Evolutionary conservation across 148 eudicot species (phyloP).

Genomic region (Camellia granthamiana): DNA sequence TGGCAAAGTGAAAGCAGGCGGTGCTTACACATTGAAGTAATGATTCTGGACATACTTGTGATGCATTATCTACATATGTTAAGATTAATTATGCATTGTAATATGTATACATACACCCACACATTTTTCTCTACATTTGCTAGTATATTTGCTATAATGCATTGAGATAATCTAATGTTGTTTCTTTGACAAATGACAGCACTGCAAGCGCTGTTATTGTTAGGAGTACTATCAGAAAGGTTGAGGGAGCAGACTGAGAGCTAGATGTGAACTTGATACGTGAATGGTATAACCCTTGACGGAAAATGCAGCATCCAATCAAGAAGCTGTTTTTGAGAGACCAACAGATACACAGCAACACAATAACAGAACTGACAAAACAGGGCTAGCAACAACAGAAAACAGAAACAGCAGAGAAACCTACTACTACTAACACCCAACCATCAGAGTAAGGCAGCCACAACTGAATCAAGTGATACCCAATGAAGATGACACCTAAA

Average conservation of each 20-base stretch:
- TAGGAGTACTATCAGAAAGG: conserved; percentile 90
- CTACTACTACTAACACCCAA: no score
- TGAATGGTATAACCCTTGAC: neutral
- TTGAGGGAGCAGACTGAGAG: conserved; percentile 90
- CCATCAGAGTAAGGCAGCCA: no score
- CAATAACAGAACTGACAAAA: no score
- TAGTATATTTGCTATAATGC: neutral
- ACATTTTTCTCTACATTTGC: neutral
- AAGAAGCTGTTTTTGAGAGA: no score
- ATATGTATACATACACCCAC: neutral
- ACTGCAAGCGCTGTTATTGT: conserved; percentile 91
- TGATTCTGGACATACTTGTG: neutral
- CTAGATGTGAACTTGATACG: conserved; percentile 22
- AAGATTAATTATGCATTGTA: neutral
- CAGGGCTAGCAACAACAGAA: no score
- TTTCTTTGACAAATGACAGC: conserved; percentile 32
- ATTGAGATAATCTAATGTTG: neutral
- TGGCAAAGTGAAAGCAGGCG: conserved; percentile 93
- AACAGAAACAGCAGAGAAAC: no score
- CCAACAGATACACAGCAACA: no score
- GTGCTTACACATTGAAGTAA: conserved; percentile 91
- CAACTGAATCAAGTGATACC: no score
- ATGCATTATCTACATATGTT: no score
- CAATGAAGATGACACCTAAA: no score
- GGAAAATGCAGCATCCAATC: neutral